phyloP scores from a whole-genome alignment of 495 filamentous ascomycete genomes.

The Hypoxylon fuscum region DNA sequence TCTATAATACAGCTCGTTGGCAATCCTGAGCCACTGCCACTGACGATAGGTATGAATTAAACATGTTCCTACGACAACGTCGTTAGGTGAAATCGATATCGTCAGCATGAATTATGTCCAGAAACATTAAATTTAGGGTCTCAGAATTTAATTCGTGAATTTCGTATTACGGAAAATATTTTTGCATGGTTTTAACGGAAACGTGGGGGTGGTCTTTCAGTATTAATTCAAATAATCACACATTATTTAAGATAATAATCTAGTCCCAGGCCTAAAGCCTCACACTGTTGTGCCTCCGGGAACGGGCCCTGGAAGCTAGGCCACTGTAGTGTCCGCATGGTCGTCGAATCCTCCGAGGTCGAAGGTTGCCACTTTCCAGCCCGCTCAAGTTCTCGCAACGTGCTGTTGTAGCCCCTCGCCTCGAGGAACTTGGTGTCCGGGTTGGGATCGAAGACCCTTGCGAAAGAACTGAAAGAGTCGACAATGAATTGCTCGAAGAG shows the following conservation, averaged over 20 bases:
- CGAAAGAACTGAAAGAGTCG: slow-evolving; percentile 50
- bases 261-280: slow-evolving; percentile 42
- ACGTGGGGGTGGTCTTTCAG: too few relatives aligned
- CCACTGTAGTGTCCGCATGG: slow-evolving; percentile 49
- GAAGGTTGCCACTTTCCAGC: slow-evolving; percentile 43
- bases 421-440: slow-evolving; percentile 40
- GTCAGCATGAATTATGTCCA: too few relatives aligned
- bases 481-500: slow-evolving; percentile 48
- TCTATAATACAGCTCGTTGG: too few relatives aligned
- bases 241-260: slow-evolving; percentile 37
- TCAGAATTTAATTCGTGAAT: too few relatives aligned
- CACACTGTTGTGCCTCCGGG: slow-evolving; percentile 47
- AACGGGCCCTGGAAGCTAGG: slow-evolving; percentile 41
- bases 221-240: too few relatives aligned
- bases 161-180: too few relatives aligned
- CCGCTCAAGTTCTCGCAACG: slow-evolving; percentile 19
- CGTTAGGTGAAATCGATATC: too few relatives aligned
- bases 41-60: too few relatives aligned
- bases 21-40: too few relatives aligned
- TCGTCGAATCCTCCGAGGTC: slow-evolving; percentile 26
- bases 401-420: slow-evolving; percentile 45
- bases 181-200: too few relatives aligned
- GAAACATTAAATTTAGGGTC: too few relatives aligned
- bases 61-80: too few relatives aligned
- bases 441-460: slow-evolving; percentile 51